phyloP scores from a whole-genome alignment of 2,329 filamentous ascomycete species.

The Lasiodiplodia sp. region DNA sequence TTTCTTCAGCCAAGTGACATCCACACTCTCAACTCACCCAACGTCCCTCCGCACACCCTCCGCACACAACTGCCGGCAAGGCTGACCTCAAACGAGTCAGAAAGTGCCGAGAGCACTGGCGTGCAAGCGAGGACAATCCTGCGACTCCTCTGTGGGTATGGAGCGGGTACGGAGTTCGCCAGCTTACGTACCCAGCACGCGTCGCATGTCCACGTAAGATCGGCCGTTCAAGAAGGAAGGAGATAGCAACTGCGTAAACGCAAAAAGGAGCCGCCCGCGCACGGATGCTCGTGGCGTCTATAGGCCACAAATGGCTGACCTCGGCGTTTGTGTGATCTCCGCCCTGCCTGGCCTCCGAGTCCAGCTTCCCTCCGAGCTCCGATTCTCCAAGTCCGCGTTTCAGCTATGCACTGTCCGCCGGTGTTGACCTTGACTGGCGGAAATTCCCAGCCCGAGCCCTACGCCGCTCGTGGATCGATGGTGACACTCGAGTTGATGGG shows the following conservation, averaged over 20 bases:
- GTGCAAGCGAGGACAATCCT: neutral
- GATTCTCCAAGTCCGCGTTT: neutral
- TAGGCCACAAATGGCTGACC: neutral
- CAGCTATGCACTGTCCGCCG: neutral
- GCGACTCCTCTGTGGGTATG: neutral
- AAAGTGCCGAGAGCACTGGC: neutral
- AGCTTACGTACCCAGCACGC: slow-evolving; percentile 19
- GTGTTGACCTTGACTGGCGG: neutral
- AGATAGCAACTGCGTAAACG: neutral
- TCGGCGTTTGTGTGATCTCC: neutral
- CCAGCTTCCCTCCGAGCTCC: neutral
- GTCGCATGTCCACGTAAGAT: slow-evolving; percentile 18
- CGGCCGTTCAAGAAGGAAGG: neutral
- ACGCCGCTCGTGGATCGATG: neutral
- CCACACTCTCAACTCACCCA: neutral
- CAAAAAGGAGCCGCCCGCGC: neutral
- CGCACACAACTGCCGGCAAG: neutral
- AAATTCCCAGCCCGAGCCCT: neutral
- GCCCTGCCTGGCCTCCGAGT: neutral
- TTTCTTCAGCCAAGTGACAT: neutral
- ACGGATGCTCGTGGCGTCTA: neutral
- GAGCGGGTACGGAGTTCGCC: neutral
- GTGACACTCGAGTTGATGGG: neutral
- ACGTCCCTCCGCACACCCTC: neutral
- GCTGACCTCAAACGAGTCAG: neutral